phyloP scores from a whole-genome alignment of 2,329 filamentous ascomycete species.

The Huntiella abstrusa region DNA sequence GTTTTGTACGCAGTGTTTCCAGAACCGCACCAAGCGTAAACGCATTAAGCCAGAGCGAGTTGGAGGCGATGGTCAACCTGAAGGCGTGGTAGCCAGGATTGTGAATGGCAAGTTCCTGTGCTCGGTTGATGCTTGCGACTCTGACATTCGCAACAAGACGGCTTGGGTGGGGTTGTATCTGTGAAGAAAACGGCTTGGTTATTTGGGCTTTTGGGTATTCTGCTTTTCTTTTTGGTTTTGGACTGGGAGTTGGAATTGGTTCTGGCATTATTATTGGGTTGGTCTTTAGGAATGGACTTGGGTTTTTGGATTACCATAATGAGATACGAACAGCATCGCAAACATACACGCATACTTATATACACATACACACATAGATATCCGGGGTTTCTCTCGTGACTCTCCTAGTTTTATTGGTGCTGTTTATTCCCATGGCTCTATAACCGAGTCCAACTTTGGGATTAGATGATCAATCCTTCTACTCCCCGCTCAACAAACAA shows the following conservation, averaged over 20 bases:
- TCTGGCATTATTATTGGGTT: background rate
- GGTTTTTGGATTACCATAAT: background rate
- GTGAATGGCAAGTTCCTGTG: conserved; percentile 25
- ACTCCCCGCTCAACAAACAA: conserved; percentile 10
- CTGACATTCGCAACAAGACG: conserved; percentile 32
- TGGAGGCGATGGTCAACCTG: conserved; percentile 13
- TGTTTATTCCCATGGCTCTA: background rate
- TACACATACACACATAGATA: background rate
- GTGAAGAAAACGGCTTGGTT: conserved; percentile 19
- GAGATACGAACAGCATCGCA: background rate
- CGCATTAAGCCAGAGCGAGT: too few species aligned
- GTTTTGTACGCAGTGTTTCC: conserved; percentile 43
- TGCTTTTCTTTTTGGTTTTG: background rate
- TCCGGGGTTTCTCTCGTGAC: background rate
- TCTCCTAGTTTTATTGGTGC: background rate
- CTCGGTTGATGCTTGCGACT: conserved; percentile 36
- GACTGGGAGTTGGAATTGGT: background rate
- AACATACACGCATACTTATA: background rate
- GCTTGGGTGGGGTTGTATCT: conserved; percentile 45
- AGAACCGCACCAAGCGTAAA: conserved; percentile 29
- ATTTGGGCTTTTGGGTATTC: background rate
- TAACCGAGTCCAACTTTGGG: background rate
- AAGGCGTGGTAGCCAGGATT: conserved; percentile 10
- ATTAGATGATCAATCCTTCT: conserved; percentile 10
- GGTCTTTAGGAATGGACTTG: background rate